Conservation (phyloP, 345 rosid genomes). For the Ceriops decandra region DNA sequence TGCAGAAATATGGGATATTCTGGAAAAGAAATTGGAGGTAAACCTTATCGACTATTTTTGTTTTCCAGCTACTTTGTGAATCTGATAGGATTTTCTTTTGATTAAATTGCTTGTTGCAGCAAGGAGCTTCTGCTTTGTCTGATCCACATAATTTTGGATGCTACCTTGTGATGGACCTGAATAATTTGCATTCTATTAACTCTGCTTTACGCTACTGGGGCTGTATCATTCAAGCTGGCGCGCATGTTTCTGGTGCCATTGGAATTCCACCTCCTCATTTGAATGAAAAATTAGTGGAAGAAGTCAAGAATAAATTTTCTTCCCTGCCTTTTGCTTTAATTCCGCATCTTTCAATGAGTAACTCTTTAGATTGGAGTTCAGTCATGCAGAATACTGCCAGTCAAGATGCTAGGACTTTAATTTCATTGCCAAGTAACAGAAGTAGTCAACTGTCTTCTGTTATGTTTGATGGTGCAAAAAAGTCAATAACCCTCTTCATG, state of each 20-base stretch:
- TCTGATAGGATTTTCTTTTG: constrained; percentile 11
- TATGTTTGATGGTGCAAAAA: constrained; percentile 50
- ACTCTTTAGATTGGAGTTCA: constrained; percentile 56
- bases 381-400: constrained; percentile 38
- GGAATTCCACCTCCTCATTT: constrained; percentile 33
- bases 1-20: constrained; percentile 66
- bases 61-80: constrained; percentile 2
- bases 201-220: constrained; percentile 83
- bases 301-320: constrained; percentile 38
- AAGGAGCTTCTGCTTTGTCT: constrained; percentile 23
- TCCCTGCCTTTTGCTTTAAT: constrained; percentile 62
- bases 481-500: constrained; percentile 70
- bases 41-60: constrained; percentile 7
- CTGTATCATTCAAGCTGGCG: constrained; percentile 75
- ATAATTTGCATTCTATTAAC: constrained; percentile 47
- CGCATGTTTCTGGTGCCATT: constrained; percentile 64
- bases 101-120: constrained; percentile 24
- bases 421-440: constrained; percentile 34
- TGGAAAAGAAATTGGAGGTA: constrained; percentile 74
- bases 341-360: constrained; percentile 38
- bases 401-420: constrained; percentile 43
- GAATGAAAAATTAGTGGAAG: constrained; percentile 26
- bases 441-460: constrained; percentile 40
- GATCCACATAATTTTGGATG: constrained; percentile 28
- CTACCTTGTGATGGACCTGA: constrained; percentile 73